Conservation (phyloP, 192 early-diverging fungal genomes). For the Backusella westeae region DNA sequence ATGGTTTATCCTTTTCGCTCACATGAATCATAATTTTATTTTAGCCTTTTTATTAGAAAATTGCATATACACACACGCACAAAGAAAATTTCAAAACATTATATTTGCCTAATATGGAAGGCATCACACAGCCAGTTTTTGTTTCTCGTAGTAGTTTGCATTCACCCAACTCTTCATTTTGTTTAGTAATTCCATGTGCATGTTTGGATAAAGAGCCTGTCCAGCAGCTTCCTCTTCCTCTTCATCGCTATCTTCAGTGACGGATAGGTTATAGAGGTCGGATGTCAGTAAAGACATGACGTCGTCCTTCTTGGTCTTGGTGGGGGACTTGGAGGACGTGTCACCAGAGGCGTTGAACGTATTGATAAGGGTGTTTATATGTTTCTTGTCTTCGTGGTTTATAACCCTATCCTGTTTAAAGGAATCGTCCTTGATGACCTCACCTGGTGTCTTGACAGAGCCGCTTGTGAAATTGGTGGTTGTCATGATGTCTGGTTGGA, state of each 20-base stretch:
- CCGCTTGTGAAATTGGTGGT: slow-evolving; percentile 7
- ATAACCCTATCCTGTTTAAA: not conserved
- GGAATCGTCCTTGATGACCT: not conserved
- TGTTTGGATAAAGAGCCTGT: slow-evolving; percentile 5
- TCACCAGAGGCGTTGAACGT: not conserved
- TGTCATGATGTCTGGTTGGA: not conserved
- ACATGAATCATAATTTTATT: not conserved
- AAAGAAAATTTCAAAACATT: not conserved
- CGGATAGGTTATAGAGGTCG: slow-evolving; percentile 4
- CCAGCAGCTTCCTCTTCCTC: not conserved
- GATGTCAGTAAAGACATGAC: not conserved
- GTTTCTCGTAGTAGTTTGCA: not conserved
- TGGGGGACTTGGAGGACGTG: not conserved
- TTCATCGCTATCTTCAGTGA: not conserved
- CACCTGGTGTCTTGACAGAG: not conserved
- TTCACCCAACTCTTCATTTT: slow-evolving; percentile 13
- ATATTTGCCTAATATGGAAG: not conserved
- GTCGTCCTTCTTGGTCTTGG: not conserved
- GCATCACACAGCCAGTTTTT: not conserved
- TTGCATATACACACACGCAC: not conserved
- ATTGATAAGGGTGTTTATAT: slow-evolving; percentile 6
- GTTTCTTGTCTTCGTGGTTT: not conserved
- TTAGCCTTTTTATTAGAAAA: not conserved
- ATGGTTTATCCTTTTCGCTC: not conserved
- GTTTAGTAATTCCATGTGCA: slow-evolving; percentile 3